Conservation (phyloP, 148 eudicot species). For the Cornus kousa region DNA sequence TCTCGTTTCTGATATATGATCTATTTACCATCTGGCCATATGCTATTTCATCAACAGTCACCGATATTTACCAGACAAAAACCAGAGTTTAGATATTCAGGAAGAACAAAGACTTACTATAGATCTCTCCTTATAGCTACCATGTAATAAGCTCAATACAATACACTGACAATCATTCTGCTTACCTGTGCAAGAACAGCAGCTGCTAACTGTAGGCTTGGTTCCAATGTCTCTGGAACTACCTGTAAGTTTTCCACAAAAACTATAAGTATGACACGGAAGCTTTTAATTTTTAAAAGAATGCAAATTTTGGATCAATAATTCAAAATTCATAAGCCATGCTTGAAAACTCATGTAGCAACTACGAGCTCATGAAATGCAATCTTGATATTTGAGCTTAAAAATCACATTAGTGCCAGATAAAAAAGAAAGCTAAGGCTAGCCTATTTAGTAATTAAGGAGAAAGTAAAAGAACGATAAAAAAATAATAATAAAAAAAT, state of each 20-base stretch:
- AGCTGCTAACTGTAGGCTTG: constrained; percentile 92
- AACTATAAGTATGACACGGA: constrained; percentile 2
- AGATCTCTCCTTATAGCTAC: neutral
- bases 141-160: neutral
- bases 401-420: neutral
- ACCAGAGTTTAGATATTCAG: neutral
- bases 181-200: constrained; percentile 95
- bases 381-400: neutral
- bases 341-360: neutral
- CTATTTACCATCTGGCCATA: neutral
- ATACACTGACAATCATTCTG: neutral
- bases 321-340: neutral
- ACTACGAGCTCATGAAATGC: neutral
- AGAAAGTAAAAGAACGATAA: too few species aligned
- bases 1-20: neutral
- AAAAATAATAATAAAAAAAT: too few species aligned
- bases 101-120: too few species aligned
- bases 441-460: neutral
- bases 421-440: neutral
- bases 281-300: neutral
- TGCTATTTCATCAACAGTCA: neutral
- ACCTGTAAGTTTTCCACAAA: constrained; percentile 42
- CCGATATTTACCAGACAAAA: neutral
- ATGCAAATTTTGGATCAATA: neutral
- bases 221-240: constrained; percentile 91